Percentiles rank a stretch among this genome's conserved stretches.
Conservation (phyloP, 768 basidiomycete species). For the Hericium coralloides region DNA sequence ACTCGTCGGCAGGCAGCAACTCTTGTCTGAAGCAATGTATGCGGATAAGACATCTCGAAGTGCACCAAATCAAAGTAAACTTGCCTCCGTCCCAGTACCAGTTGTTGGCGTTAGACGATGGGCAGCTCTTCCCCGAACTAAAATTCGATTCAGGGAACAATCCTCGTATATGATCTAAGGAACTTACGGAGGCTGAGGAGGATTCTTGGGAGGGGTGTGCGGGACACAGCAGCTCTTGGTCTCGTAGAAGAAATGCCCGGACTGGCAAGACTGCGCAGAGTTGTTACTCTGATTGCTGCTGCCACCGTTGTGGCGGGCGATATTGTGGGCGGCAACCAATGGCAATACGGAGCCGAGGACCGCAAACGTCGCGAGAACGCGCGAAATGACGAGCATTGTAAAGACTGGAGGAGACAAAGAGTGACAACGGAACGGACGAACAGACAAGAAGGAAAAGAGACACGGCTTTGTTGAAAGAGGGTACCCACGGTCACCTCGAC, state of each 20-base stretch:
- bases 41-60: no score
- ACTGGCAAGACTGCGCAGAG: slow-evolving; percentile 4
- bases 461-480: background rate
- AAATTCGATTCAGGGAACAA: no score
- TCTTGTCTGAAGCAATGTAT: background rate
- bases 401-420: slow-evolving; percentile 23
- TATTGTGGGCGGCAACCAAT: slow-evolving; percentile 18
- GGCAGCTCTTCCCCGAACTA: slow-evolving; percentile 6
- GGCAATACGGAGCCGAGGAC: slow-evolving; percentile 28
- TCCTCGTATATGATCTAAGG: no score
- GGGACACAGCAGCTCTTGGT: slow-evolving; percentile 8
- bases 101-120: background rate
- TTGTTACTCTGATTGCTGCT: background rate
- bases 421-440: slow-evolving; percentile 19
- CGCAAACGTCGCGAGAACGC: slow-evolving; percentile 22
- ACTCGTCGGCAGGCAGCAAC: slow-evolving; percentile 14
- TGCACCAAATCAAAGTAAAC: no score
- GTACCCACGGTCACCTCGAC: background rate
- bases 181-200: slow-evolving; percentile 28
- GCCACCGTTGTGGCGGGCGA: background rate
- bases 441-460: slow-evolving; percentile 17
- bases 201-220: slow-evolving; percentile 23
- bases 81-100: slow-evolving; percentile 4
- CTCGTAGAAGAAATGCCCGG: slow-evolving; percentile 17
- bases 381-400: slow-evolving; percentile 28